These are phyloP conservation scores for Ustilago cynodontis DNA, from an alignment of 1,284 basidiomycete species.

Conservation along the genomic window DNA sequence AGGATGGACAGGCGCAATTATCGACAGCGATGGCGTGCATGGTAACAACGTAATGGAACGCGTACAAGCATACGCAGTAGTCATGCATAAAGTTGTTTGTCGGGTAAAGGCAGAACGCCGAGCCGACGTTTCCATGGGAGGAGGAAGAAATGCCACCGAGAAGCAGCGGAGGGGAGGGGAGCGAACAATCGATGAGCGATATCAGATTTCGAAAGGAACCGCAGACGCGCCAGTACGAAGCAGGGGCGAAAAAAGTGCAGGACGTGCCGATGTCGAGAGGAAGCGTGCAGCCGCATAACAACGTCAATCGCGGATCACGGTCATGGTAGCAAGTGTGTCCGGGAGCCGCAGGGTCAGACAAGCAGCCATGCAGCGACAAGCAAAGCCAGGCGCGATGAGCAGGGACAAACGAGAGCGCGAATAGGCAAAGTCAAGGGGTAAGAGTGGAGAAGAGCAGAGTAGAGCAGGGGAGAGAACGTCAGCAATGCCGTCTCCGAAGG, in stretches of 20 bases:
- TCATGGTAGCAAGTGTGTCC: neutral
- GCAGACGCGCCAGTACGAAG: slow-evolving; percentile 14
- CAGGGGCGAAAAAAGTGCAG: slow-evolving; percentile 7
- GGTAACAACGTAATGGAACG: slow-evolving; percentile 14
- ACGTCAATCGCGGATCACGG: neutral
- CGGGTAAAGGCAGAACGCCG: slow-evolving; percentile 13
- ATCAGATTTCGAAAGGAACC: slow-evolving; percentile 31
- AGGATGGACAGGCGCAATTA: slow-evolving; percentile 19
- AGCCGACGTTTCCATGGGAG: slow-evolving; percentile 13
- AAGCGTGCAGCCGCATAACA: slow-evolving; percentile 4
- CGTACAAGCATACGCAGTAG: slow-evolving; percentile 17
- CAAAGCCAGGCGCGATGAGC: neutral
- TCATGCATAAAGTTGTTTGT: slow-evolving; percentile 38
- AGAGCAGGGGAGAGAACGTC: slow-evolving; percentile 1
- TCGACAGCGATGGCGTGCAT: slow-evolving; percentile 38
- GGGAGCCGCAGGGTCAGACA: neutral
- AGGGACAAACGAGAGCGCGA: neutral
- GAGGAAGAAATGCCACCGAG: neutral
- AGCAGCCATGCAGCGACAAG: neutral
- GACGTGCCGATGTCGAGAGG: slow-evolving; percentile 36
- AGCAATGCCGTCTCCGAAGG: neutral
- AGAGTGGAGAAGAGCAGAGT: neutral
- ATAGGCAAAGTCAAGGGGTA: neutral
- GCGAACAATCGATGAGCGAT: slow-evolving; percentile 32
- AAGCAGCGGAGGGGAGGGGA: neutral